Conservation (phyloP, 1,139 yeast genomes). For the Hyphopichia buzzinii region DNA sequence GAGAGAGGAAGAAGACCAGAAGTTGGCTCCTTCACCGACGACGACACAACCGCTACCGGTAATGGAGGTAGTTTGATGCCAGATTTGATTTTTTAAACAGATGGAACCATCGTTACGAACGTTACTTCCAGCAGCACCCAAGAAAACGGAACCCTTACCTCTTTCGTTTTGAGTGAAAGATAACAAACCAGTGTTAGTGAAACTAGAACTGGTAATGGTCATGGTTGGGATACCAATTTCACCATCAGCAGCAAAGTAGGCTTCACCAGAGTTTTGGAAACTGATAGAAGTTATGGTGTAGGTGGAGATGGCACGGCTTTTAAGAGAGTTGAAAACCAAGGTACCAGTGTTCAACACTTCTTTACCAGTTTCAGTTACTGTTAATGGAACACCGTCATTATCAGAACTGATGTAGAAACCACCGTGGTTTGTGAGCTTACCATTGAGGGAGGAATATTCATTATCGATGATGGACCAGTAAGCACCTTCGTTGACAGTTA, state of each 20-base stretch:
- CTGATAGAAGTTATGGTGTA: slow-evolving; percentile 18
- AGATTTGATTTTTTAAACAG: slow-evolving; percentile 14
- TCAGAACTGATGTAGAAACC: slow-evolving; percentile 20
- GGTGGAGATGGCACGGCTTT: slow-evolving; percentile 16
- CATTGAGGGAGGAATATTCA: slow-evolving; percentile 20
- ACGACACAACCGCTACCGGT: slow-evolving; percentile 17
- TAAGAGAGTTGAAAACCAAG: slow-evolving; percentile 20
- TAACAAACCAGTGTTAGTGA: slow-evolving; percentile 14
- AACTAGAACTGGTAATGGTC: slow-evolving; percentile 9
- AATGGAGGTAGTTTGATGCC: slow-evolving; percentile 11
- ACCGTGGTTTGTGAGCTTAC: slow-evolving; percentile 21
- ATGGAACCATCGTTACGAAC: slow-evolving; percentile 14
- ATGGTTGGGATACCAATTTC: slow-evolving; percentile 15
- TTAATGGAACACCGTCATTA: slow-evolving; percentile 3
- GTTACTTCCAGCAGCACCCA: slow-evolving; percentile 15
- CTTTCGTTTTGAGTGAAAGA: slow-evolving; percentile 17
- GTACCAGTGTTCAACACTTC: slow-evolving; percentile 18
- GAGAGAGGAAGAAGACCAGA: slow-evolving; percentile 10
- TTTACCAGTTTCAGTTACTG: slow-evolving; percentile 10
- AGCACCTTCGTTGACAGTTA: slow-evolving; percentile 25
- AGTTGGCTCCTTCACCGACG: slow-evolving; percentile 12
- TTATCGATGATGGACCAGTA: slow-evolving; percentile 35
- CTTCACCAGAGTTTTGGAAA: slow-evolving; percentile 27
- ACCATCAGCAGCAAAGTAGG: slow-evolving; percentile 27
- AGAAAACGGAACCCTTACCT: slow-evolving; percentile 15